Base-by-base conservation (phyloP, 177 flowering plant genomes). In the Vitis hybrid region DNA sequence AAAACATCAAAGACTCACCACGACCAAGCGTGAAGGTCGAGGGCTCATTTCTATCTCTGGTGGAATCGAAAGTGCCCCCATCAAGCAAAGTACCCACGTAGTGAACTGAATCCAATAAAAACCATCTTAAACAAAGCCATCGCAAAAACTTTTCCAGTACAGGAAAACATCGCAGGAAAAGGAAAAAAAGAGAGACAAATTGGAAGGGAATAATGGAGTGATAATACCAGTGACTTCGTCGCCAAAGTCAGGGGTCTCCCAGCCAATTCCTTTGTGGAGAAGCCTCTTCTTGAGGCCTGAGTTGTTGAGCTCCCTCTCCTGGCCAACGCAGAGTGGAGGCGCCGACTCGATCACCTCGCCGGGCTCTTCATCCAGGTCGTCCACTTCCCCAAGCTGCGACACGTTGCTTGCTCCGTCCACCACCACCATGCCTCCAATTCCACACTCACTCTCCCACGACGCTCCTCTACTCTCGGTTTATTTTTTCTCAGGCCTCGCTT, bases 271-370 rank as follows among this genome's bases (percentile, higher is more conserved):
- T 4, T 45, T 59, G 68, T 81, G 80, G 77, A 90, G 75, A 62
- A 90, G 93, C 85, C 82, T 90, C 82, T 91, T 91, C 78, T 77
- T 85, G 45, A 89, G 55, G 1, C 87, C 86, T 14, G 74, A 70
- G 39, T 51, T 74, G 62, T 73, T 75, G 45, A 89, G 77, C 66
- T 67, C 80, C 51, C 91, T 80, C 79, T 91, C 97, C 45, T 91
- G 89, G 10, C 97, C 92, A 15, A 86, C 88, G 59, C 81, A 77
- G 55, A 86, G 78, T 19, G 92, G 93, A 1, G 93, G 93, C 2
- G 89, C 90, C 0, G 93, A 90, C 66, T 90, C 96, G 67, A 86
- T 82, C 57, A 78, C 91, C 72, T 89, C 96, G 11, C 91, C 96
- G 0, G 90, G 86, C 66, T 88, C 93, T 70, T 88, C 95, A 2